Conservation (phyloP, 192 early-diverging fungal species). For the Umbelopsis ramanniana region DNA sequence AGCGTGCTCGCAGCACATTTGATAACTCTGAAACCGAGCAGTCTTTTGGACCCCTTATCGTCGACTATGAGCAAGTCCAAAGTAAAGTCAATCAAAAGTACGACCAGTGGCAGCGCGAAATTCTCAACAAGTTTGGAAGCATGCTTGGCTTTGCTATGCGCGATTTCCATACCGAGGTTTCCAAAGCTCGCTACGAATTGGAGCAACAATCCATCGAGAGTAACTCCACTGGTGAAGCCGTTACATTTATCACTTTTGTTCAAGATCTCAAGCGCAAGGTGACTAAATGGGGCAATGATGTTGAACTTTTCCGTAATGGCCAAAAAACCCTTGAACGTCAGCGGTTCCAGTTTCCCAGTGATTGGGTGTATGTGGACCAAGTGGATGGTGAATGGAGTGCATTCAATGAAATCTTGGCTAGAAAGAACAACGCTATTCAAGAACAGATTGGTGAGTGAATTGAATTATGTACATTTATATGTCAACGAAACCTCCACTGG, state of each 20-base stretch:
- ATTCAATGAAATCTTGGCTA: constrained; percentile 90
- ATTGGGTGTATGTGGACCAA: constrained; percentile 96
- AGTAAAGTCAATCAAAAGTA: constrained; percentile 97
- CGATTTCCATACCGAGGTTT: constrained; percentile 74
- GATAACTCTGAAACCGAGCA: constrained; percentile 93
- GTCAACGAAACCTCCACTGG: too few species aligned
- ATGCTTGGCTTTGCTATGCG: constrained; percentile 83
- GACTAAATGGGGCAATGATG: constrained; percentile 75
- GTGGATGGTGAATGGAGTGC: constrained; percentile 98
- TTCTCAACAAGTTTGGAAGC: constrained; percentile 88
- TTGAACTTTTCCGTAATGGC: constrained; percentile 87
- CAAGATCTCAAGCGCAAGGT: constrained; percentile 91
- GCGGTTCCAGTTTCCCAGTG: constrained; percentile 90
- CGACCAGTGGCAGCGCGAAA: constrained; percentile 97
- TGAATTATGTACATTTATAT: too few species aligned
- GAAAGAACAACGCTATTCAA: constrained; percentile 91
- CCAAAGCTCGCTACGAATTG: constrained; percentile 79
- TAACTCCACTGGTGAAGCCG: constrained; percentile 86
- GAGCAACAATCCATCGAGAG: constrained; percentile 88
- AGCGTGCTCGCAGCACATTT: constrained; percentile 92
- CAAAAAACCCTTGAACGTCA: constrained; percentile 94
- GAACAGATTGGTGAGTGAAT: constrained; percentile 79
- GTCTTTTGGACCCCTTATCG: constrained; percentile 81
- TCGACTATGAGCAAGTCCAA: constrained; percentile 99
- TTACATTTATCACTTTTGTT: constrained; percentile 93